Base-by-base conservation (phyloP, 2,329 filamentous ascomycete species). In the Plenodomus biglobosus region DNA sequence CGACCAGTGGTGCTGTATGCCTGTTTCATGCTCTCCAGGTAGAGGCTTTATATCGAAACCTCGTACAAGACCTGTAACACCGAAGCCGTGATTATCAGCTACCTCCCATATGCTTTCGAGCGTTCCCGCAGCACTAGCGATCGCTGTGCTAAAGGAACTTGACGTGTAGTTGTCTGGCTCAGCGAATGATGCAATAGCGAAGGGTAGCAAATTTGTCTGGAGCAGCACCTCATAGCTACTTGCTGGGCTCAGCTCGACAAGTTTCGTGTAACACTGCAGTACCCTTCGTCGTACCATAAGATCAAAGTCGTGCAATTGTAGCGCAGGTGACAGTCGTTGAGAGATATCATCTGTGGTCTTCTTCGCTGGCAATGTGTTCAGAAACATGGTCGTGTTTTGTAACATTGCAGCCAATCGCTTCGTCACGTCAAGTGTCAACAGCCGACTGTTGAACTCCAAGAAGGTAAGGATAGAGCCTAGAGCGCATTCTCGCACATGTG, bases 61-160 rank as follows among this genome's bases (percentile, higher is more conserved):
- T 18, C 83, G 80, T 1, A 95, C 85, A 18, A 97, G 76, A 1
- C 92, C 90, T 8, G 90, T 95, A 15, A 99, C 86, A 2, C 95
- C 94, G 70, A 96, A 97, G 1, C 92, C 92, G 61, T 86, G 92
- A 65, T 97, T 97, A 69, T 99, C 94, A 8, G 86, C 88, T 6
- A 96, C 83, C 54, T 97, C 92, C 94, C 94, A 99, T 34, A 99
- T 84, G 1, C 85, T 92, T 62, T 99, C 94, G 64, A 97, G 96
- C 2, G 85, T 88, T 5, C 89, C 90, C 1, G 91, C 89, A 15
- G 92, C 89, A 58, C 87, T 94, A 16, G 92, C 92, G 63, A 99
- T 96, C 0, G 92, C 90, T 13, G 90, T 88, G 64, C 92, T 95
- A 40, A 97, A 71, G 1, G 91, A 92, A 61, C 85, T 92, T 15